Percentiles rank a stretch among this genome's conserved stretches.
Evolutionary conservation across 1,139 yeast species (phyloP).

Genomic region (Hansenula lynferdii): DNA sequence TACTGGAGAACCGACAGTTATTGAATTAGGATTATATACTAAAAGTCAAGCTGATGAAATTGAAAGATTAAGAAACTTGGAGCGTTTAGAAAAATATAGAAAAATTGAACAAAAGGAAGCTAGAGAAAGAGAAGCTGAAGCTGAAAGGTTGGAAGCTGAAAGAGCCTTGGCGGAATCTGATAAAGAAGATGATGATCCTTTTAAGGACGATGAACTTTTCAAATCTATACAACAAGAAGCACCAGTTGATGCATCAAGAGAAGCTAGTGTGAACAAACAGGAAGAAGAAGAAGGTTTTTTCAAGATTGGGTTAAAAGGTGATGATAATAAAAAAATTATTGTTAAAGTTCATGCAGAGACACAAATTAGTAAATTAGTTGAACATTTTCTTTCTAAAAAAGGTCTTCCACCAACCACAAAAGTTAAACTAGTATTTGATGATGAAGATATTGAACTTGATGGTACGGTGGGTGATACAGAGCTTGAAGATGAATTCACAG

Average conservation of each 20-base stretch:
- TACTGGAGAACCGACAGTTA: constrained; percentile 7
- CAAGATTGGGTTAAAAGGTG: constrained; percentile 55
- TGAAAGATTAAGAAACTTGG: constrained; percentile 1
- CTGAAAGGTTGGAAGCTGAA: background rate
- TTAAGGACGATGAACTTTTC: constrained; percentile 25
- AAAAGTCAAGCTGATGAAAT: constrained; percentile 10
- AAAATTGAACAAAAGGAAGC: constrained; percentile 12
- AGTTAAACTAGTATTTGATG: constrained; percentile 61
- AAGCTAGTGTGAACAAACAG: constrained; percentile 10
- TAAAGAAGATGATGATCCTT: constrained; percentile 4
- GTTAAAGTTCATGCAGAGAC: constrained; percentile 60
- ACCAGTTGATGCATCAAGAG: constrained; percentile 3
- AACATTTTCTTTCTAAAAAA: constrained; percentile 44
- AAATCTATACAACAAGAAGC: constrained; percentile 22
- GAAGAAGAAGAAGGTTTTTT: constrained; percentile 30
- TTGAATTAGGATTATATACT: constrained; percentile 18
- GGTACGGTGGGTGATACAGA: constrained; percentile 64
- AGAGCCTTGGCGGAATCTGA: background rate
- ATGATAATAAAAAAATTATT: constrained; percentile 51
- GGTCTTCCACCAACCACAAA: constrained; percentile 26
- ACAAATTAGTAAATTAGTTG: constrained; percentile 41
- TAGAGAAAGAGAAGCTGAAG: background rate
- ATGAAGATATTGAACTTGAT: constrained; percentile 52
- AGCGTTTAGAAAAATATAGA: constrained; percentile 3
- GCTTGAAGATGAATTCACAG: constrained; percentile 71